Evolutionary conservation across 768 basidiomycete genomes (phyloP).

Genomic region (Peribolospora baueri): DNA sequence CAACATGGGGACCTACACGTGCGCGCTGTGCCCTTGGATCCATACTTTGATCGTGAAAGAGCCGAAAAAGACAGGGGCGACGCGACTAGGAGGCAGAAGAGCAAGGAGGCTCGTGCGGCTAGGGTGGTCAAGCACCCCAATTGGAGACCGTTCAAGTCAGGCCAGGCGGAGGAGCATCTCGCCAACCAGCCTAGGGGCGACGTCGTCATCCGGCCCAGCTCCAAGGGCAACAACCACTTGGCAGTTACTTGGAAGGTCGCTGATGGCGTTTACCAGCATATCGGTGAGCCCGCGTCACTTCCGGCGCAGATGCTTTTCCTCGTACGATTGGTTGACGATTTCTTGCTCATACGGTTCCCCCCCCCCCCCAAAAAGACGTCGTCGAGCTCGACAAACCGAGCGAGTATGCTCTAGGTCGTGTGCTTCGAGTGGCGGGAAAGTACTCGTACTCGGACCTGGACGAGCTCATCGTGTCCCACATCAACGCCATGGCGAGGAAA

Average conservation of each 20-base stretch:
- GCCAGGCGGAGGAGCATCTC: slow-evolving; percentile 68
- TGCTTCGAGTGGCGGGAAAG: slow-evolving; percentile 21
- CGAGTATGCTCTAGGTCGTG: slow-evolving; percentile 19
- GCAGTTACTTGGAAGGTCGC: slow-evolving; percentile 99
- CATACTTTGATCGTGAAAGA: slow-evolving; percentile 16
- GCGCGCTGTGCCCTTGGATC: slow-evolving; percentile 11
- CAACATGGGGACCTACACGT: slow-evolving; percentile 21
- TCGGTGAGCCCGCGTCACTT: slow-evolving; percentile 33
- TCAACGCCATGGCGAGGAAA: slow-evolving; percentile 74
- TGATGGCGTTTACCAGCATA: slow-evolving; percentile 81
- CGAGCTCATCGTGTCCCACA: slow-evolving; percentile 86
- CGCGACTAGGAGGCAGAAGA: slow-evolving; percentile 36
- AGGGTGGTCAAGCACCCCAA: slow-evolving; percentile 92
- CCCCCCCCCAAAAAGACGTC: slow-evolving; percentile 18
- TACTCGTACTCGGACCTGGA: slow-evolving; percentile 83
- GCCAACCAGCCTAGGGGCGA: slow-evolving; percentile 82
- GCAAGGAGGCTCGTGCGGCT: slow-evolving; percentile 52
- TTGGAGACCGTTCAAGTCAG: slow-evolving; percentile 81
- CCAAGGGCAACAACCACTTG: slow-evolving; percentile 73
- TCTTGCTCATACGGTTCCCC: background rate
- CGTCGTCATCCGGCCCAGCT: slow-evolving; percentile 86
- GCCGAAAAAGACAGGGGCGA: slow-evolving; percentile 6
- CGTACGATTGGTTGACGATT: background rate
- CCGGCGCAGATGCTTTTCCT: background rate
- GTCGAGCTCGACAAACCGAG: slow-evolving; percentile 24